phyloP scores from a whole-genome alignment of 2,329 filamentous ascomycete genomes.

The Karstenula rhodostoma region DNA sequence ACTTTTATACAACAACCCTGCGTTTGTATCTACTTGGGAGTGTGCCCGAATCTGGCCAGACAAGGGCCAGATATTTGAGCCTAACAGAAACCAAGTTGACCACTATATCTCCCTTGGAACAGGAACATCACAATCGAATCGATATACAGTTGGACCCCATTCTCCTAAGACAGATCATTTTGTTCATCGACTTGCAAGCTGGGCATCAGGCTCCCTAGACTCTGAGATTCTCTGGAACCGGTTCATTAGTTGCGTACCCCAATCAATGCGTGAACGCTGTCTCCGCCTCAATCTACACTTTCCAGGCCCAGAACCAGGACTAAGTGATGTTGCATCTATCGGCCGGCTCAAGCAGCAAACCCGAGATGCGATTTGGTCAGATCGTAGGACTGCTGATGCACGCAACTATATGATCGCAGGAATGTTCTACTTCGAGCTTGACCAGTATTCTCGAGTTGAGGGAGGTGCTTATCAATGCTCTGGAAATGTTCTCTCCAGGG shows the following conservation, averaged over 20 bases:
- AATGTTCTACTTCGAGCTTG: slow-evolving; percentile 23
- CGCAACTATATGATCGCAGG: slow-evolving; percentile 29
- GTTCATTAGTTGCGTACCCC: slow-evolving; percentile 24
- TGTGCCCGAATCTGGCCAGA: slow-evolving; percentile 33
- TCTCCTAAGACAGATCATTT: slow-evolving; percentile 34
- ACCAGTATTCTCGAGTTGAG: slow-evolving; percentile 8
- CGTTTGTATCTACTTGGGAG: slow-evolving; percentile 32
- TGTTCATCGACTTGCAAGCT: slow-evolving; percentile 24
- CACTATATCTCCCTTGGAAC: slow-evolving; percentile 37
- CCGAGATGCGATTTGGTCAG: slow-evolving; percentile 11
- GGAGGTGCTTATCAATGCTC: slow-evolving; percentile 14
- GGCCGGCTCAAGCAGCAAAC: slow-evolving; percentile 19
- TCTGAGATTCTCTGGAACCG: slow-evolving; percentile 30
- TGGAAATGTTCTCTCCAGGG: slow-evolving; percentile 11
- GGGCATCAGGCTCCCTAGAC: slow-evolving; percentile 32
- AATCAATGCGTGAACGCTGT: slow-evolving; percentile 22
- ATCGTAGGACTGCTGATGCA: slow-evolving; percentile 9
- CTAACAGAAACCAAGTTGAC: slow-evolving; percentile 21
- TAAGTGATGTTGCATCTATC: slow-evolving; percentile 29
- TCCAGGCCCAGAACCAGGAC: slow-evolving; percentile 21
- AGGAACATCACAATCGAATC: slow-evolving; percentile 19
- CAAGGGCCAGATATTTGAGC: slow-evolving; percentile 17
- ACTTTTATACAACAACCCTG: slow-evolving; percentile 38
- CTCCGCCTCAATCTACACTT: slow-evolving; percentile 33
- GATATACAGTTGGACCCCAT: slow-evolving; percentile 24